Evolutionary conservation across 495 filamentous ascomycete species (phyloP).

Genomic region (Penicillium turbatum): DNA sequence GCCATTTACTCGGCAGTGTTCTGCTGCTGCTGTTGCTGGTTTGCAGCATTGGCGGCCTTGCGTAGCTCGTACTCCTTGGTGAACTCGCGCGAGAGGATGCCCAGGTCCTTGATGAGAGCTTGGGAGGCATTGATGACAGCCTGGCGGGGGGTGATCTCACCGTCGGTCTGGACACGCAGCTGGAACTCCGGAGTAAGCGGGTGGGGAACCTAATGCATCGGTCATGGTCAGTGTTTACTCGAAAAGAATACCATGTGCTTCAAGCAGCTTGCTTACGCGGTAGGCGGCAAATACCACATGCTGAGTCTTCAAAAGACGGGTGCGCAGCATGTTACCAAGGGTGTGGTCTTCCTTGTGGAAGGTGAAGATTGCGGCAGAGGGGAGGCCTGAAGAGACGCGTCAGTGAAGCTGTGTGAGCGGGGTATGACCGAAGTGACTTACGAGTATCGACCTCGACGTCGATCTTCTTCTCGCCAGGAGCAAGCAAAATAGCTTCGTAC

Average conservation of each 20-base stretch:
- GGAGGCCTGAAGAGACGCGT: constrained; percentile 57
- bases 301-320: constrained; percentile 70
- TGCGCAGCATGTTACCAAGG: constrained; percentile 80
- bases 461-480: constrained; percentile 87
- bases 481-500: constrained; percentile 86
- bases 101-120: constrained; percentile 72
- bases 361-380: constrained; percentile 77
- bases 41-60: constrained; percentile 70
- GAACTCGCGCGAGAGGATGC: constrained; percentile 75
- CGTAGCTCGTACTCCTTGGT: constrained; percentile 92
- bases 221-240: background rate
- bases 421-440: constrained; percentile 41
- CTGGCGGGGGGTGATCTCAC: constrained; percentile 76
- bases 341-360: constrained; percentile 98
- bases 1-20: constrained; percentile 27
- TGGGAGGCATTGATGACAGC: constrained; percentile 75
- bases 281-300: constrained; percentile 86
- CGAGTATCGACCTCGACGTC: constrained; percentile 80
- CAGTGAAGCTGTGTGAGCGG: constrained; percentile 4
- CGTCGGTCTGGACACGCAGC: constrained; percentile 90
- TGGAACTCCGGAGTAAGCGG: constrained; percentile 81
- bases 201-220: constrained; percentile 60
- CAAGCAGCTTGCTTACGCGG: constrained; percentile 53
- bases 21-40: constrained; percentile 34
- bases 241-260: background rate